Evolutionary conservation across 2,329 filamentous ascomycete species (phyloP).

Genomic region (Harringtonia lauricola): DNA sequence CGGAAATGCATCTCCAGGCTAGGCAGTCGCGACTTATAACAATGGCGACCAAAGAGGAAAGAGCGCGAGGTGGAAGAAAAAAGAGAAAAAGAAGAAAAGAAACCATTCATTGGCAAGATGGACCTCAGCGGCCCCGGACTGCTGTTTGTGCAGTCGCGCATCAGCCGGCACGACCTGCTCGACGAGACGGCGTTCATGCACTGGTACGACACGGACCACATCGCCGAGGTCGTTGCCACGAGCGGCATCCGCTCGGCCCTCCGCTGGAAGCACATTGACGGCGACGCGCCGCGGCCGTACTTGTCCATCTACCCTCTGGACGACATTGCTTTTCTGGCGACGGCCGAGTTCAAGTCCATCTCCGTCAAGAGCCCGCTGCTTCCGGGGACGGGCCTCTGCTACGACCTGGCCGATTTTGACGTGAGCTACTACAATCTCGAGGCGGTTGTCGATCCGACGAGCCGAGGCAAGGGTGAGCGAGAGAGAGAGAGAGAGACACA

Average conservation of each 20-base stretch:
- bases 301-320: constrained; percentile 24
- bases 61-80: too few relatives aligned
- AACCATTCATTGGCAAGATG: constrained; percentile 1
- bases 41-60: too few relatives aligned
- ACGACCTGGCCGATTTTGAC: constrained; percentile 14
- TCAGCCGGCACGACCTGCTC: constrained; percentile 18
- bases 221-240: constrained; percentile 22
- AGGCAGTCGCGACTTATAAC: too few relatives aligned
- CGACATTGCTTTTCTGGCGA: constrained; percentile 22
- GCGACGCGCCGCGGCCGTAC: constrained; percentile 16
- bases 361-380: constrained; percentile 19
- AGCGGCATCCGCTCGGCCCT: constrained; percentile 20
- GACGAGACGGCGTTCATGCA: constrained; percentile 18
- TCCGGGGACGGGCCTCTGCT: constrained; percentile 12
- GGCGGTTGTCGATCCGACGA: constrained; percentile 13
- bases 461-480: too few relatives aligned
- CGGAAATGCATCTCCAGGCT: too few relatives aligned
- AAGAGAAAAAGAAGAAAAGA: too few relatives aligned
- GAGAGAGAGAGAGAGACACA: too few relatives aligned
- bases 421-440: constrained; percentile 13
- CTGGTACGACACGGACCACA: constrained; percentile 29
- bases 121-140: constrained; percentile 13
- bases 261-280: constrained; percentile 18
- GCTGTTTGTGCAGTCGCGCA: constrained; percentile 19
- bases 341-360: constrained; percentile 22